A percentile compares a stretch with the other conserved stretches of the same genome.
Conservation (phyloP, 768 basidiomycete genomes). For the Boletus rubroflammeus region DNA sequence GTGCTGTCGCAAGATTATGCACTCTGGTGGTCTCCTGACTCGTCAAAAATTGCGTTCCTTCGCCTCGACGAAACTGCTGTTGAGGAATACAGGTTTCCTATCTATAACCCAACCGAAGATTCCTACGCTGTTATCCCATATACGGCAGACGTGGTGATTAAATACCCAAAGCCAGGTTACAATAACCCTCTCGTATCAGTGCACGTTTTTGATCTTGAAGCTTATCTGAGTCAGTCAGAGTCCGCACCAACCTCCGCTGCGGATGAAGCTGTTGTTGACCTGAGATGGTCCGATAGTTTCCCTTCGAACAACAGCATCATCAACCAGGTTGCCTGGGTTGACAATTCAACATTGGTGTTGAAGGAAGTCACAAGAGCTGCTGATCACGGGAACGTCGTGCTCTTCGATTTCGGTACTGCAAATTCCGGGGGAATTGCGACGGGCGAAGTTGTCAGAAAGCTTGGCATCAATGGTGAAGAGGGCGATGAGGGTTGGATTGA, state of each 20-base stretch:
- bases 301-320: constrained; percentile 64
- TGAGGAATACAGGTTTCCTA: constrained; percentile 79
- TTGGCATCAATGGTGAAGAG: constrained; percentile 82
- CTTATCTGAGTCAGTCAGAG: constrained; percentile 41
- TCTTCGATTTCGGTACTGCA: constrained; percentile 55
- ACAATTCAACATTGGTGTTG: constrained; percentile 63
- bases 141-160: constrained; percentile 56
- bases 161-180: constrained; percentile 89
- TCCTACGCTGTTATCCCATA: constrained; percentile 74
- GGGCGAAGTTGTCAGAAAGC: constrained; percentile 64
- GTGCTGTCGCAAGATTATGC: constrained; percentile 70
- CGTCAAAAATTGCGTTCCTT: constrained; percentile 69
- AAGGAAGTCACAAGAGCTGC: constrained; percentile 88
- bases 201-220: constrained; percentile 75
- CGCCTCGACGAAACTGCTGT: constrained; percentile 86
- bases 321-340: constrained; percentile 86
- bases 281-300: constrained; percentile 66
- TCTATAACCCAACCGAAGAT: constrained; percentile 85
- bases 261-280: constrained; percentile 46
- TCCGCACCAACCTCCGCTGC: constrained; percentile 30
- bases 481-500: constrained; percentile 96
- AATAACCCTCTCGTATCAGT: constrained; percentile 82
- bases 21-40: constrained; percentile 85
- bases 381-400: constrained; percentile 71
- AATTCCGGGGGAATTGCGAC: constrained; percentile 28